Evolutionary conservation across 176 grass and related monocot species (phyloP).

Genomic region (Ampelocalamus luodianensis): DNA sequence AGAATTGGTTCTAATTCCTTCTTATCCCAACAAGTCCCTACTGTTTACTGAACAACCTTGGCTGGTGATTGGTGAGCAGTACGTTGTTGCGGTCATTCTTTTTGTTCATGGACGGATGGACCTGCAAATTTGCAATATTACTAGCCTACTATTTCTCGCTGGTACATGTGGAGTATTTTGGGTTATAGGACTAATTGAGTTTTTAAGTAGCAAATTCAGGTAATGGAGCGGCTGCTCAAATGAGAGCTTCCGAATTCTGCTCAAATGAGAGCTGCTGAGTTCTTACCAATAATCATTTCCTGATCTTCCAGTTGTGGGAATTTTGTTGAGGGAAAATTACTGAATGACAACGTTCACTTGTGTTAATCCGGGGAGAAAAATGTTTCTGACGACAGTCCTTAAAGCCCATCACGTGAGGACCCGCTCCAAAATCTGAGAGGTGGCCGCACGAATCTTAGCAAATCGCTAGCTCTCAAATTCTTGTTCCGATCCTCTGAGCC

Average conservation of each 20-base stretch:
- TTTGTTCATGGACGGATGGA: neutral
- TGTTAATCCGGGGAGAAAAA: neutral
- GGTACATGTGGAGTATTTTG: neutral
- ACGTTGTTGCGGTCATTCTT: constrained; percentile 14
- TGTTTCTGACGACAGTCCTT: neutral
- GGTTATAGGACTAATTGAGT: neutral
- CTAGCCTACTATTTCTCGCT: neutral
- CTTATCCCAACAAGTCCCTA: too few relatives aligned
- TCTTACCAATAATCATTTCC: neutral
- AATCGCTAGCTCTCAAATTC: neutral
- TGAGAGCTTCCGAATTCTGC: neutral
- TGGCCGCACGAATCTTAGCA: constrained; percentile 3
- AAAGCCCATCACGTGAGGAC: neutral
- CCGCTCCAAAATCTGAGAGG: neutral
- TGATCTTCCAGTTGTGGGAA: neutral
- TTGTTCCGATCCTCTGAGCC: neutral
- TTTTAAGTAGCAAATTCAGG: neutral
- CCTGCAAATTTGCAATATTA: neutral
- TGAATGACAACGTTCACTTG: neutral
- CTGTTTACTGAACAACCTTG: neutral
- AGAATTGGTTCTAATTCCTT: too few relatives aligned
- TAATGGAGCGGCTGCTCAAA: neutral
- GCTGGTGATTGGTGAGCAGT: neutral
- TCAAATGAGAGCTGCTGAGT: neutral
- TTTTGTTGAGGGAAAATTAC: neutral